phyloP scores from a whole-genome alignment of 2,329 filamentous ascomycete genomes.

The Diaporthe sp. region DNA sequence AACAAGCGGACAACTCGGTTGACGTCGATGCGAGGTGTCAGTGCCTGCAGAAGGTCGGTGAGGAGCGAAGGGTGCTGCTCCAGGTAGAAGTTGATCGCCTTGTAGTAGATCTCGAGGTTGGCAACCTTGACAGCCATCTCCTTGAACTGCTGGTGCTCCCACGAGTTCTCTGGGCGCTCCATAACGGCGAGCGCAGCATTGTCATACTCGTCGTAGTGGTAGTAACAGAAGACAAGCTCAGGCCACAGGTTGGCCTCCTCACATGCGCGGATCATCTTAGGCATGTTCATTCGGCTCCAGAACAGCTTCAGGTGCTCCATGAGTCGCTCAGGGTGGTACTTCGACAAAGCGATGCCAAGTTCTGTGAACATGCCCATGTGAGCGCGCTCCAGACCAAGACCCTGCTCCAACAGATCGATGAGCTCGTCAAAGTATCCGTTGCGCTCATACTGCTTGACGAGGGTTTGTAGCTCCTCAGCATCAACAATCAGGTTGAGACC shows the following conservation, averaged over 20 bases:
- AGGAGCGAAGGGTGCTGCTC: conserved; percentile 96
- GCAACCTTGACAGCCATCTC: conserved; percentile 98
- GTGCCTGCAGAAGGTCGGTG: conserved; percentile 92
- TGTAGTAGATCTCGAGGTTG: conserved; percentile 99
- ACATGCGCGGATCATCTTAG: conserved; percentile 93
- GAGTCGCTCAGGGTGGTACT: conserved; percentile 93
- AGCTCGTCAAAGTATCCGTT: conserved; percentile 99
- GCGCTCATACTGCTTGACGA: conserved; percentile 96
- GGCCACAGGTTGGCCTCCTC: conserved; percentile 98
- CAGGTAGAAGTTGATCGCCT: conserved; percentile 95
- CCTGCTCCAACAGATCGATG: conserved; percentile 92
- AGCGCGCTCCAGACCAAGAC: conserved; percentile 89
- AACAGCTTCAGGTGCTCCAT: conserved; percentile 99
- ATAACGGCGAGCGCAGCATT: conserved; percentile 98
- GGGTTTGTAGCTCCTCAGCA: conserved; percentile 91
- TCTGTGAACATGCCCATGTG: conserved; percentile 99
- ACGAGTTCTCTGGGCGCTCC: conserved; percentile 96
- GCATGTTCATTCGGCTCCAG: conserved; percentile 98
- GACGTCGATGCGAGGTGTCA: conserved; percentile 95
- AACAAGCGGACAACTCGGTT: conserved; percentile 99
- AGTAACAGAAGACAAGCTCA: conserved; percentile 97
- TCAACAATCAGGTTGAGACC: conserved; percentile 98
- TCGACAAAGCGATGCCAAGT: conserved; percentile 90
- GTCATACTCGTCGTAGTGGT: conserved; percentile 98
- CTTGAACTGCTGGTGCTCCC: conserved; percentile 99